Conservation (phyloP, 2,329 filamentous ascomycete genomes). For the Pseudocercospora cruenta region DNA sequence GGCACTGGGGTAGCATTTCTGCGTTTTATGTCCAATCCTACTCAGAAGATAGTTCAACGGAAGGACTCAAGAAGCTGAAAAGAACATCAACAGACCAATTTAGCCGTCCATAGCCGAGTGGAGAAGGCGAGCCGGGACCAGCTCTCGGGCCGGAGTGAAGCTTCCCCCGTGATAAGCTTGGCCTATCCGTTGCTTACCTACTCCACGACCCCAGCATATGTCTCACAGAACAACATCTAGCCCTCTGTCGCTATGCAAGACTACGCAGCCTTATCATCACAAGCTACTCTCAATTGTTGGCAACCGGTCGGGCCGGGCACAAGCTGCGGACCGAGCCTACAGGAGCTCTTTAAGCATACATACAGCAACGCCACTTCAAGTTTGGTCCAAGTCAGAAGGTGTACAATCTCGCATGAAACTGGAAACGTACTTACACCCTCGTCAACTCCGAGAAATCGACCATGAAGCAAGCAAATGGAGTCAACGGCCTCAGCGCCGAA, state of each 20-base stretch:
- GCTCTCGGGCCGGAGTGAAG: background rate
- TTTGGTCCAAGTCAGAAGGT: background rate
- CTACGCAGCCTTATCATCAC: background rate
- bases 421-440: too few species aligned
- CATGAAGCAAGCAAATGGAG: background rate
- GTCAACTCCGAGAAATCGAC: too few species aligned
- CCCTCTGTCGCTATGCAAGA: background rate
- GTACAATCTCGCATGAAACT: too few species aligned
- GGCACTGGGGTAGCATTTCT: background rate
- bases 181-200: background rate
- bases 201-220: background rate
- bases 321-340: background rate
- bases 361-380: background rate
- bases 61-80: background rate
- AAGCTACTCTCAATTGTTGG: background rate
- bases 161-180: background rate
- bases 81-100: background rate
- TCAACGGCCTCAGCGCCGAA: background rate
- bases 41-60: background rate
- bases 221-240: background rate
- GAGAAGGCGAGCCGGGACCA: background rate
- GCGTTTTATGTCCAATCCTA: background rate
- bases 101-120: background rate
- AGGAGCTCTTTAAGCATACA: background rate
- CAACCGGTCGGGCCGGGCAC: conserved; percentile 1